These are phyloP conservation scores for Naganishia vaughanmartiniae DNA, from an alignment of 768 basidiomycete genomes.

Conservation along the genomic window DNA sequence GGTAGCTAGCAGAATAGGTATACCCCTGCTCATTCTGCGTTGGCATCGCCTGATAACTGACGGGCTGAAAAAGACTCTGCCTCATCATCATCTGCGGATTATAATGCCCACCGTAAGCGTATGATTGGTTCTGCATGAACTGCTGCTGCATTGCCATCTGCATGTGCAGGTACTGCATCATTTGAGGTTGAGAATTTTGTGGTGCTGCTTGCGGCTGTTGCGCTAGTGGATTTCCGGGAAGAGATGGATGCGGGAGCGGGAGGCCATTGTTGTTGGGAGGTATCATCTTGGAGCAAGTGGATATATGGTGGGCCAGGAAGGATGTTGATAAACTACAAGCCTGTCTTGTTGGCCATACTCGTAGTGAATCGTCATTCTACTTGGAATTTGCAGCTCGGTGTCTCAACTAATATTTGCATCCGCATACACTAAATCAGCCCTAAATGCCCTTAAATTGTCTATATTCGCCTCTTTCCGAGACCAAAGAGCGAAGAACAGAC, in stretches of 20 bases:
- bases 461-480: no score
- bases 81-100: conserved; percentile 27
- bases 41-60: conserved; percentile 16
- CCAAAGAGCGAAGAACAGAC: no score
- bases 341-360: no score
- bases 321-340: no score
- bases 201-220: background rate
- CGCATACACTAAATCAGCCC: background rate
- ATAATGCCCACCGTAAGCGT: conserved; percentile 13
- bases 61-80: conserved; percentile 20
- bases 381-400: background rate
- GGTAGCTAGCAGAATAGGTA: conserved; percentile 27
- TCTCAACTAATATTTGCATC: background rate
- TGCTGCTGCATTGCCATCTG: conserved; percentile 23
- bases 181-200: conserved; percentile 2
- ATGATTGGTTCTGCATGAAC: conserved; percentile 17
- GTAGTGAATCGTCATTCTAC: background rate
- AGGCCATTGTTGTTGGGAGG: background rate
- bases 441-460: no score
- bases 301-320: background rate
- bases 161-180: conserved; percentile 14
- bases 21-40: conserved; percentile 28
- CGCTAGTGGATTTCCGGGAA: conserved; percentile 26
- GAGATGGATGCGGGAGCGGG: conserved; percentile 11
- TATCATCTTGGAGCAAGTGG: background rate